Evolutionary conservation across 805 yeast species (phyloP).

Genomic region (Nakazawaea siamensis): DNA sequence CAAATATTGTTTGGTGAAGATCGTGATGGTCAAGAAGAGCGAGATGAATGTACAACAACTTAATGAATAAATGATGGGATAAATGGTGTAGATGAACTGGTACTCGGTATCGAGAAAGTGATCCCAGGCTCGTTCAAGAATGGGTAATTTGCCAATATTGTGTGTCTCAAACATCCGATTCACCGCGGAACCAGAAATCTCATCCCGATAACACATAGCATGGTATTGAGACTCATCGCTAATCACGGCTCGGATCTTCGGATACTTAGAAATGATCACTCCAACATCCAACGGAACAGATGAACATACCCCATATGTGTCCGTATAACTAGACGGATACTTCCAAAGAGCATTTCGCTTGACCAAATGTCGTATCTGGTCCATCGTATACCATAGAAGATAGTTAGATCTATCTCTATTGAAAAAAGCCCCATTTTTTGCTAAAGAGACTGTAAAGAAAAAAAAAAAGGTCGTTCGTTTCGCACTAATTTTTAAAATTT

Average conservation of each 20-base stretch:
- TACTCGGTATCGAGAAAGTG: slow-evolving; percentile 24
- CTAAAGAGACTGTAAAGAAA: too few species aligned
- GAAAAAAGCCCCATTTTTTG: too few species aligned
- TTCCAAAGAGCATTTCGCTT: slow-evolving; percentile 10
- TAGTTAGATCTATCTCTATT: too few species aligned
- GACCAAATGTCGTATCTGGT: neutral
- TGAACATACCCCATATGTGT: slow-evolving; percentile 3
- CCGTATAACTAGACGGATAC: slow-evolving; percentile 5
- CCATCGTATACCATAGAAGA: too few species aligned
- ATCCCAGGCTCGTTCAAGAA: slow-evolving; percentile 41
- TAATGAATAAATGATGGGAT: slow-evolving; percentile 53
- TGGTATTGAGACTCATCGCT: neutral
- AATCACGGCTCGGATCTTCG: slow-evolving; percentile 2
- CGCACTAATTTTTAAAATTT: too few species aligned
- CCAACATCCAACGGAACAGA: neutral
- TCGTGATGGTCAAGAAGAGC: slow-evolving; percentile 52
- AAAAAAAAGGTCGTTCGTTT: too few species aligned
- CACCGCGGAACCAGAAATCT: neutral
- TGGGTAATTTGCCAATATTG: slow-evolving; percentile 29
- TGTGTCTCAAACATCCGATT: slow-evolving; percentile 15
- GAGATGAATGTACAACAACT: slow-evolving; percentile 60
- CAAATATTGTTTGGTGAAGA: slow-evolving; percentile 47
- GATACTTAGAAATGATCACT: slow-evolving; percentile 3
- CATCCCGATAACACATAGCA: slow-evolving; percentile 1
- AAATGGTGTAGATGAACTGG: slow-evolving; percentile 45